Conservation (phyloP, 2,329 filamentous ascomycete genomes). For the Monilinia aucupariae region DNA sequence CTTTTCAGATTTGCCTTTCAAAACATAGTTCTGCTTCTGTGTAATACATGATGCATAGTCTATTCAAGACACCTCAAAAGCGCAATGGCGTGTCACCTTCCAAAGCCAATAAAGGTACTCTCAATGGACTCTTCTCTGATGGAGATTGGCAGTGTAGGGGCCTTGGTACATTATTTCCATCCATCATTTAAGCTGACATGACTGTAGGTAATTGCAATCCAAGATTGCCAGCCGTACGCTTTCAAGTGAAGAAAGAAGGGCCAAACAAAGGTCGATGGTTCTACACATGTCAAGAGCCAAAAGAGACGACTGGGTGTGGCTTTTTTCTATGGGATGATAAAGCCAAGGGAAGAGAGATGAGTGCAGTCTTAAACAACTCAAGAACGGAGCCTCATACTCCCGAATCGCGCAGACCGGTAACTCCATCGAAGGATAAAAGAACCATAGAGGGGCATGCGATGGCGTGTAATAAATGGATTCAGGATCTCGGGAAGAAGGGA, state of each 20-base stretch:
- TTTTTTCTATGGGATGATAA: conserved; percentile 56
- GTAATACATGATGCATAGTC: neutral
- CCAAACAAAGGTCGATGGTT: conserved; percentile 49
- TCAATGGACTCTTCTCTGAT: conserved; percentile 20
- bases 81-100: neutral
- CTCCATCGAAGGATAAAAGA: conserved; percentile 21
- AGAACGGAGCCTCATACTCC: conserved; percentile 38
- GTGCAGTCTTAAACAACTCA: conserved; percentile 42
- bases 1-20: neutral
- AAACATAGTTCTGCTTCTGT: neutral
- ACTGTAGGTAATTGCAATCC: conserved; percentile 18
- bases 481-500: conserved; percentile 20
- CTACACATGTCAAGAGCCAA: conserved; percentile 48
- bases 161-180: neutral
- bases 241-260: conserved; percentile 44
- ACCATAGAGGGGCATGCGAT: conserved; percentile 19
- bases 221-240: conserved; percentile 15
- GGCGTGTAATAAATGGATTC: conserved; percentile 22
- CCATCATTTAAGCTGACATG: neutral
- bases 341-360: conserved; percentile 42
- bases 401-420: conserved; percentile 12
- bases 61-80: conserved; percentile 14
- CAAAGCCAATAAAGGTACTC: conserved; percentile 5
- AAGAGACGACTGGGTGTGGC: conserved; percentile 42
- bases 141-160: conserved; percentile 17